These are phyloP conservation scores for Ophiostoma himal-ulmi DNA, from an alignment of 2,329 filamentous ascomycete species.

Conservation along the genomic window DNA sequence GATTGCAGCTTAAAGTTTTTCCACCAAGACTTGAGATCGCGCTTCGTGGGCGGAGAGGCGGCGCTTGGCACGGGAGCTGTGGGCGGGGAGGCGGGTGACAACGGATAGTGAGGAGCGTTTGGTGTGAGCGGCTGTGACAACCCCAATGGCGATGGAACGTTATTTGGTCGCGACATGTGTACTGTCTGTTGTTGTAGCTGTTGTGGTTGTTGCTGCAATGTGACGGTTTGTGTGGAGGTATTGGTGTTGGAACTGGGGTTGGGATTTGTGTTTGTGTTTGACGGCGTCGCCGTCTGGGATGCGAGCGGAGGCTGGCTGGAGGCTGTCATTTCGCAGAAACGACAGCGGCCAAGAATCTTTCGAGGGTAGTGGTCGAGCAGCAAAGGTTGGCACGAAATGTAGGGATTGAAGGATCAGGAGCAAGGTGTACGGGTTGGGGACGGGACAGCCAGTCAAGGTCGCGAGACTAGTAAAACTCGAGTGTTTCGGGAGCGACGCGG, in stretches of 20 bases:
- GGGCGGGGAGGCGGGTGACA: conserved; percentile 20
- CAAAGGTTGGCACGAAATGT: not conserved
- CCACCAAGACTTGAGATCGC: conserved; percentile 95
- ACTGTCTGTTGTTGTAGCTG: not conserved
- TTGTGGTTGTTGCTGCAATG: conserved; percentile 22
- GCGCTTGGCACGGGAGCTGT: conserved; percentile 38
- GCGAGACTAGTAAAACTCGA: not conserved
- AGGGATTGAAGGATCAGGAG: not conserved
- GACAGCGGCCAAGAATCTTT: not conserved
- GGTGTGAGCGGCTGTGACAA: conserved; percentile 21
- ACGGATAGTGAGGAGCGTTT: conserved; percentile 15
- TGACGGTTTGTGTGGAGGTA: conserved; percentile 6
- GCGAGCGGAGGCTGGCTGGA: conserved; percentile 3
- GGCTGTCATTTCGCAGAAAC: conserved; percentile 14
- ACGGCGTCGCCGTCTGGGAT: not conserved
- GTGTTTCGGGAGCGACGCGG: not conserved
- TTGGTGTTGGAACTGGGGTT: conserved; percentile 6
- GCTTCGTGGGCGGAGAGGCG: conserved; percentile 71
- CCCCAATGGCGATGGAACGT: not conserved
- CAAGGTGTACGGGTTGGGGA: not conserved
- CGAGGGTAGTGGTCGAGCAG: not conserved
- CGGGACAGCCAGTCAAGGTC: conserved; percentile 1
- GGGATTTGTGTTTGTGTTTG: conserved; percentile 11
- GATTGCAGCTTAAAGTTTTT: conserved; percentile 77
- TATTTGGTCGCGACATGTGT: conserved; percentile 13